Conservation (phyloP, 305 asterid genomes). For the Fraxinus angustifolia region DNA sequence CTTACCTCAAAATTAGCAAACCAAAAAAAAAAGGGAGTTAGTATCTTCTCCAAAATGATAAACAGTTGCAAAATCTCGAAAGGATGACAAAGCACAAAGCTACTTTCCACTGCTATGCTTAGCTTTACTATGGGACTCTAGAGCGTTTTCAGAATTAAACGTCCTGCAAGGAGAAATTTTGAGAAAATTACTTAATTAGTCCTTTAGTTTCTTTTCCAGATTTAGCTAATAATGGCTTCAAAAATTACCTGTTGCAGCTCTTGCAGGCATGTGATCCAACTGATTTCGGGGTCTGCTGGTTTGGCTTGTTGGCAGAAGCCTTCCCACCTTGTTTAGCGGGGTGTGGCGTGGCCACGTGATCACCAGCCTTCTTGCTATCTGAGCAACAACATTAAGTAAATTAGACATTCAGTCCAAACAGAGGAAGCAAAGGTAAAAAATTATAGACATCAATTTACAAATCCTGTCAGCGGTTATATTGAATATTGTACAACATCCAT, state of each 20-base stretch:
- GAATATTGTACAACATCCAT: not conserved
- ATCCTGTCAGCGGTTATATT: not conserved
- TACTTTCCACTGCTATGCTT: slow-evolving; percentile 55
- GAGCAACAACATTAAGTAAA: slow-evolving; percentile 4
- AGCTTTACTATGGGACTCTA: slow-evolving; percentile 60
- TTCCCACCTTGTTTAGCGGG: slow-evolving; percentile 61
- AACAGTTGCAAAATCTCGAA: not conserved
- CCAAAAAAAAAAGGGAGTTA: not conserved
- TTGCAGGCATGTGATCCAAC: slow-evolving; percentile 57
- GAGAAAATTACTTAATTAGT: not conserved
- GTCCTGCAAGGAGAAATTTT: slow-evolving; percentile 30
- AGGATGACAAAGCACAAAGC: not conserved
- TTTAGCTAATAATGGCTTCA: not conserved
- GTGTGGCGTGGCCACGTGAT: slow-evolving; percentile 77
- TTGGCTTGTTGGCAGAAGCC: slow-evolving; percentile 59
- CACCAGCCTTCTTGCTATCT: slow-evolving; percentile 64
- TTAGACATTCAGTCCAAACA: not conserved
- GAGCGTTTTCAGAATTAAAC: slow-evolving; percentile 45
- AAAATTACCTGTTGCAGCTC: slow-evolving; percentile 56
- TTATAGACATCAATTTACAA: not conserved
- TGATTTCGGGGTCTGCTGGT: slow-evolving; percentile 57
- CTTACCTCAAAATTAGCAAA: not conserved
- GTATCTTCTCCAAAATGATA: not conserved
- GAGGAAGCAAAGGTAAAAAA: not conserved
- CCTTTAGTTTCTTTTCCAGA: not conserved